phyloP scores from a whole-genome alignment of 2,329 filamentous ascomycete species.

The Ascochyta pisi region DNA sequence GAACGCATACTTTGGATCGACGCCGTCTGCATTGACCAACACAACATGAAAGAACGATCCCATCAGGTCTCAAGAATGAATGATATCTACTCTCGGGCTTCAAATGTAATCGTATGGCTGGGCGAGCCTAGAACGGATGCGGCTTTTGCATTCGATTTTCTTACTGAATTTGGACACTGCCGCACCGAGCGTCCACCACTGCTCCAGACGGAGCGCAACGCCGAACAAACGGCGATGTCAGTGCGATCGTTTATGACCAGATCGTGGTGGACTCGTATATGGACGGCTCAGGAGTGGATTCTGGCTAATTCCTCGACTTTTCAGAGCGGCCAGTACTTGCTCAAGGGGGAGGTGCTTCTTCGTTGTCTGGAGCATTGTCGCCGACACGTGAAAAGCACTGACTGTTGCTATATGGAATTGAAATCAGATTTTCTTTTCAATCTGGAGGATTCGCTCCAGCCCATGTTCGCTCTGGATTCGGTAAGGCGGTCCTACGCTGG shows the following conservation, averaged over 20 bases:
- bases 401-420: constrained; percentile 9
- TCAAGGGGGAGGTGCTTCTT: constrained; percentile 3
- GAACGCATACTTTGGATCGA: constrained; percentile 19
- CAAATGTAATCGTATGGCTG: constrained; percentile 11
- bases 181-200: background rate
- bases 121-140: constrained; percentile 7
- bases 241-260: constrained; percentile 6
- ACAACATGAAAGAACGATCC: constrained; percentile 8
- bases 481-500: constrained; percentile 1
- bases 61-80: constrained; percentile 14
- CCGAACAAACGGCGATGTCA: constrained; percentile 4
- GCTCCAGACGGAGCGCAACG: background rate
- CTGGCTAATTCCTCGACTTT: constrained; percentile 2
- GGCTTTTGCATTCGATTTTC: constrained; percentile 5
- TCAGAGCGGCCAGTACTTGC: constrained; percentile 3
- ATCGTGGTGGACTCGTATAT: constrained; percentile 11
- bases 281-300: constrained; percentile 15
- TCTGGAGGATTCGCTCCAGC: constrained; percentile 7
- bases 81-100: constrained; percentile 9
- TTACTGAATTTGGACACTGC: constrained; percentile 1
- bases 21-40: constrained; percentile 21
- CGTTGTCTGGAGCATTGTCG: constrained; percentile 3
- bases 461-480: constrained; percentile 1
- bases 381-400: background rate
- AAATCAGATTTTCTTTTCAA: constrained; percentile 11